Base-by-base conservation (phyloP, 2,329 filamentous ascomycete species). In the Exophiala oligosperma region DNA sequence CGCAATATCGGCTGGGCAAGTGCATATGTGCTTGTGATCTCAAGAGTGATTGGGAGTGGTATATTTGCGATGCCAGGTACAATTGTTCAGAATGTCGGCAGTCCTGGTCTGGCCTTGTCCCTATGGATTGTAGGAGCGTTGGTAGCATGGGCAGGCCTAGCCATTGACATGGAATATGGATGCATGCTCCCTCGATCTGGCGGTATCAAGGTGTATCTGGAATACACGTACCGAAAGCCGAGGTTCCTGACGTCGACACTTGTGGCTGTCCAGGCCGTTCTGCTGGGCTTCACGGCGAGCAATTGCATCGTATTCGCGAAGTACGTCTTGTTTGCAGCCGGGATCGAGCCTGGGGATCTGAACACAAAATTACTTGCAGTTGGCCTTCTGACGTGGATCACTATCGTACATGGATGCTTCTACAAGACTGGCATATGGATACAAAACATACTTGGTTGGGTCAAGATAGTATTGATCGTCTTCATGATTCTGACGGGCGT, bases 1-100 rank as follows among this genome's bases (percentile, higher is more conserved):
- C 78, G 86, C 21, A 85, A 78, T 14, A 79, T 89, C 50, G 81
- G 75, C 56, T 88, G 85, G 84, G 76, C 77, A 26, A 85, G 82
- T 64, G 83, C 84, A 1, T 88, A 86, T 68, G 85, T 89, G 54
- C 77, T 89, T 21, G 84, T 87, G 6, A 85, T 89, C 26, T 88
- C 84, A 4, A 80, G 86, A 11, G 85, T 90, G 4, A 85, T 90
- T 29, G 87, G 87, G 11, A 86, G 81, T 66, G 87, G 87, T 26
- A 89, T 91, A 62, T 91, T 90, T 66, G 86, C 87, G 0, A 89
- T 86, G 0, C 88, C 86, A 0, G 87, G 84, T 0, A 80, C 85
- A 3, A 88, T 91, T 50, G 77, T 89, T 2, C 80, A 83, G 38
- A 81, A 84, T 0, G 84, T 85, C 1, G 88, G 88, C 1, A 90